Evolutionary conservation across 2,329 filamentous ascomycete species (phyloP), one percentile per base, ranked within the genome.

Genomic region (Microdochium paspali): DNA sequence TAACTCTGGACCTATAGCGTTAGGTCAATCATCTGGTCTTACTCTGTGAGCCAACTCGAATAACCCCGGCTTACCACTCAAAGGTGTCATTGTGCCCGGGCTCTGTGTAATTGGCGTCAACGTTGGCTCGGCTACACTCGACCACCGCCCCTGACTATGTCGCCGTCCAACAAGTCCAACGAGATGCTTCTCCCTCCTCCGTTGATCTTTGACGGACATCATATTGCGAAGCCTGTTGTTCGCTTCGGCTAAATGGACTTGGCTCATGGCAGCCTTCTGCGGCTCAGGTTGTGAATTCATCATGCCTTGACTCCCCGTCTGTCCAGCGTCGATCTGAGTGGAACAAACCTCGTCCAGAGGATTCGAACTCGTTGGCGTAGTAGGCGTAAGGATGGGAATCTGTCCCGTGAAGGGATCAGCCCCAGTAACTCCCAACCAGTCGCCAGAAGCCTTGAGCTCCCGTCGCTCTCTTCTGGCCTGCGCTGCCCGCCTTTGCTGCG

Each of bases 391-490:
- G 13, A 73, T 59, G 49, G 79, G 72, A 44, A 72, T 69, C 51
- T 72, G 64, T 4, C 79, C 76, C 1, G 79, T 80, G 39, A 68
- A 62, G 0, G 78, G 78, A 54, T 82, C 80, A 46, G 76, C 66
- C 3, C 78, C 78, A 49, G 79, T 76, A 1, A 80, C 73, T 2
- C 77, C 77, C 0, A 82, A 67, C 55, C 72, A 82, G 56, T 82
- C 78, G 4, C 76, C 76, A 47, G 73, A 78, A 47, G 73, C 68
- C 50, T 72, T 76, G 47, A 80, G 64, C 35, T 58, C 68, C 5
- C 76, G 35, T 5, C 18, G 68, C 30, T 67, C 62, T 15, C 58
- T 62, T n/a, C 66, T 66, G 9, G 54, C 53, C n/a, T 65, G 39
- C 23, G 28, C 28, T 30, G 28, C 28, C 28, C 28, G n/a, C n/a